Conservation (phyloP, 129 eudicot species). For the Silybum marianum region DNA sequence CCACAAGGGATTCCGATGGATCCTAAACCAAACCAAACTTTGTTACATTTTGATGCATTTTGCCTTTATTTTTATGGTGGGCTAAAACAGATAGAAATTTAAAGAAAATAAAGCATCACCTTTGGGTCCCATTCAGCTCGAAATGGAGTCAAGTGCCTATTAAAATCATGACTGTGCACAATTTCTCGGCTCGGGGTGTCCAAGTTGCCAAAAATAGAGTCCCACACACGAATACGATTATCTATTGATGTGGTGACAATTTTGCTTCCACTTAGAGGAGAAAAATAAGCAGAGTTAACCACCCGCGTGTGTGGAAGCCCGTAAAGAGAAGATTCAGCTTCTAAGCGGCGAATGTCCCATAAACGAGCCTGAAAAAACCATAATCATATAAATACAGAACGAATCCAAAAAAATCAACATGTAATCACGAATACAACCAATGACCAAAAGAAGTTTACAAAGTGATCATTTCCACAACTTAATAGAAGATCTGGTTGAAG, state of each 20-base stretch:
- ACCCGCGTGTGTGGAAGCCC: slow-evolving; percentile 86
- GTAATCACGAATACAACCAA: neutral
- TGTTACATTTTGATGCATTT: neutral
- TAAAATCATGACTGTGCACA: slow-evolving; percentile 97
- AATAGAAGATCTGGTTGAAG: slow-evolving; percentile 92
- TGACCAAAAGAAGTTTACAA: slow-evolving; percentile 51
- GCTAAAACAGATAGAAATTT: neutral
- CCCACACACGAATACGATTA: slow-evolving; percentile 94
- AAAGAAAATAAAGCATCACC: slow-evolving; percentile 40
- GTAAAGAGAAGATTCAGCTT: slow-evolving; percentile 67
- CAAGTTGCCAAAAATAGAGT: slow-evolving; percentile 76
- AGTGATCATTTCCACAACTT: slow-evolving; percentile 98
- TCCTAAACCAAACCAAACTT: slow-evolving; percentile 36
- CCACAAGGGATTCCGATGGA: slow-evolving; percentile 87
- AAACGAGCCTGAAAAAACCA: slow-evolving; percentile 72
- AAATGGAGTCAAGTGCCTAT: slow-evolving; percentile 86
- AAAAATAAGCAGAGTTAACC: slow-evolving; percentile 94
- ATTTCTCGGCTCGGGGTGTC: slow-evolving; percentile 95
- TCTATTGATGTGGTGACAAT: slow-evolving; percentile 98
- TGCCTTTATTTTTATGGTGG: neutral
- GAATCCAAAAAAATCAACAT: neutral
- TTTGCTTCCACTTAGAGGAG: slow-evolving; percentile 88
- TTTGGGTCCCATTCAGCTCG: slow-evolving; percentile 99
- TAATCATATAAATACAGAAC: neutral
- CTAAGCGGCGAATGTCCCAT: slow-evolving; percentile 86